phyloP scores from a whole-genome alignment of 2,329 filamentous ascomycete genomes.

The Epicoccum sorghinum region DNA sequence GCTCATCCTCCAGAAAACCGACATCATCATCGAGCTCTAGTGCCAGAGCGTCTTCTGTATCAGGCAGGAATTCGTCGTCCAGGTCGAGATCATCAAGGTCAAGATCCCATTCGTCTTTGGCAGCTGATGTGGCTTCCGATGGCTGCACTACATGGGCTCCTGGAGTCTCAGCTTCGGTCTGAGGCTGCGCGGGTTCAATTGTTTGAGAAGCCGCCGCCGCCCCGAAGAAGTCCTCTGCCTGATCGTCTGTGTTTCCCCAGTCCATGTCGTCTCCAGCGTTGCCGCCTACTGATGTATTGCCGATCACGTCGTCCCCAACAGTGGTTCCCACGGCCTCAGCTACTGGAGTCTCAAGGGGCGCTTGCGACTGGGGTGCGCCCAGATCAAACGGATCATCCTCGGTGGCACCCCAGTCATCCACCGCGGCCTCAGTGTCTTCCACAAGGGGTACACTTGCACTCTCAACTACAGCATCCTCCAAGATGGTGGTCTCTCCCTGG shows the following conservation, averaged over 20 bases:
- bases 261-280: constrained; percentile 40
- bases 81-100: constrained; percentile 81
- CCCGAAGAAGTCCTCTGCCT: constrained; percentile 40
- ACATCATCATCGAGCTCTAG: constrained; percentile 85
- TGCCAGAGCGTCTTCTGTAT: constrained; percentile 54
- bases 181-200: constrained; percentile 16
- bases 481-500: constrained; percentile 52
- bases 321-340: constrained; percentile 40
- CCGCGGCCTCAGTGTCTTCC: constrained; percentile 47
- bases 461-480: constrained; percentile 55
- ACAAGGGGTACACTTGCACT: constrained; percentile 51
- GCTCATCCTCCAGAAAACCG: constrained; percentile 78
- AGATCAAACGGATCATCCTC: constrained; percentile 42
- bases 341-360: constrained; percentile 27
- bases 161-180: constrained; percentile 23
- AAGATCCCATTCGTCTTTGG: constrained; percentile 82
- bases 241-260: constrained; percentile 43
- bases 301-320: constrained; percentile 40
- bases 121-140: constrained; percentile 33
- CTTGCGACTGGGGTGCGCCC: constrained; percentile 32
- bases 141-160: constrained; percentile 28
- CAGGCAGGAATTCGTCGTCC: constrained; percentile 72
- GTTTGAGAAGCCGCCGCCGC: constrained; percentile 18
- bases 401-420: constrained; percentile 41
- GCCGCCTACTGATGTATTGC: constrained; percentile 37